These are phyloP conservation scores for Sonneratia alba DNA, from an alignment of 345 rosid species.

Conservation along the genomic window DNA sequence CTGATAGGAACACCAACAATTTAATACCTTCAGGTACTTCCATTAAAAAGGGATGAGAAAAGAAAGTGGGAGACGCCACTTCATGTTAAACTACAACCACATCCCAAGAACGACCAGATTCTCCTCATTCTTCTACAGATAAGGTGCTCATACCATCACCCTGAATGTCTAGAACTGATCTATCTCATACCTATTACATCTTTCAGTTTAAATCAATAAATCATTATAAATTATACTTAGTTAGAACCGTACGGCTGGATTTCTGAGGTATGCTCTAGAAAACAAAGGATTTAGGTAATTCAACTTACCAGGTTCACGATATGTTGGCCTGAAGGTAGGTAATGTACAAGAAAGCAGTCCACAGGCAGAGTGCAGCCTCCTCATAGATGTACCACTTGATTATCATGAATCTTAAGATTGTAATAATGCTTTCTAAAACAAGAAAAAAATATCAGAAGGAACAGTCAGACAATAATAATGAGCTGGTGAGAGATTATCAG, in stretches of 20 bases:
- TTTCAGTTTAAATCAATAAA: background rate
- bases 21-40: background rate
- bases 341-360: slow-evolving; percentile 81
- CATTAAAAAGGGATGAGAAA: no score
- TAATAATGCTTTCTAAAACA: background rate
- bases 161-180: background rate
- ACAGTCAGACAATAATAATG: no score
- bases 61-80: background rate
- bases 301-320: slow-evolving; percentile 53
- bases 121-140: background rate
- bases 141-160: background rate
- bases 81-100: background rate
- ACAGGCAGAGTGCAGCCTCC: slow-evolving; percentile 75
- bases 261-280: no score
- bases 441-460: background rate
- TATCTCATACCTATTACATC: background rate
- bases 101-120: background rate
- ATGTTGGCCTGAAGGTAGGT: slow-evolving; percentile 54
- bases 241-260: no score
- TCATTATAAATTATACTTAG: background rate
- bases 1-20: slow-evolving; percentile 35
- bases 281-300: no score
- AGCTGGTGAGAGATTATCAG: background rate
- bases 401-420: background rate
- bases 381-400: slow-evolving; percentile 86